These are phyloP conservation scores for Globisporangium echinulatum DNA, from an alignment of 352 stramenopile species.

Conservation along the genomic window DNA sequence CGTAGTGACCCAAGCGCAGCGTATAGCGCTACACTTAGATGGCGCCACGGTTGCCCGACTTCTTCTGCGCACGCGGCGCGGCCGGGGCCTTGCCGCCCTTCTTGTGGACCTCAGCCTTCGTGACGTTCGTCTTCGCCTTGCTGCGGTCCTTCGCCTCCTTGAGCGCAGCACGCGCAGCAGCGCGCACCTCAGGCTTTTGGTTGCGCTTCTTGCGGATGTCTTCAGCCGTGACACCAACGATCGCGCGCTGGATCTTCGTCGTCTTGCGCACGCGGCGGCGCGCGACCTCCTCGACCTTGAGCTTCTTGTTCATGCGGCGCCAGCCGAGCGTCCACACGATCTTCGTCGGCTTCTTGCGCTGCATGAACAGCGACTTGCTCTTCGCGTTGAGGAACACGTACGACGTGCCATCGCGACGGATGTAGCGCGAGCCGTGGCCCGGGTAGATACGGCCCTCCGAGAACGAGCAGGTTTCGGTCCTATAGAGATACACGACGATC, in stretches of 20 bases:
- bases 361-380: slow-evolving; percentile 96
- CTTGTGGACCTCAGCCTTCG: slow-evolving; percentile 59
- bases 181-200: slow-evolving; percentile 92
- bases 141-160: slow-evolving; percentile 83
- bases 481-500: slow-evolving; percentile 11
- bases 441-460: slow-evolving; percentile 95
- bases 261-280: slow-evolving; percentile 88
- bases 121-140: slow-evolving; percentile 77
- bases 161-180: slow-evolving; percentile 87
- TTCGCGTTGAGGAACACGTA: slow-evolving; percentile 96
- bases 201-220: slow-evolving; percentile 98
- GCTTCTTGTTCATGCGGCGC: slow-evolving; percentile 99
- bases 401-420: slow-evolving; percentile 95
- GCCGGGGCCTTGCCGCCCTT: slow-evolving; percentile 47
- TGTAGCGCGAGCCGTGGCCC: slow-evolving; percentile 98
- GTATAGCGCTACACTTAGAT: slow-evolving; percentile 45
- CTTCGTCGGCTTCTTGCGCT: slow-evolving; percentile 99
- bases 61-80: slow-evolving; percentile 76
- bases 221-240: slow-evolving; percentile 94
- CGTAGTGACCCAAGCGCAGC: neutral
- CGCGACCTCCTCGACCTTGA: slow-evolving; percentile 87
- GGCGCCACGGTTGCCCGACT: slow-evolving; percentile 86
- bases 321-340: slow-evolving; percentile 98
- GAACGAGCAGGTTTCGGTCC: slow-evolving; percentile 89
- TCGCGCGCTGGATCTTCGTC: slow-evolving; percentile 96